These are phyloP conservation scores for Sonneratia alba DNA, from an alignment of 345 rosid genomes.

Conservation along the genomic window DNA sequence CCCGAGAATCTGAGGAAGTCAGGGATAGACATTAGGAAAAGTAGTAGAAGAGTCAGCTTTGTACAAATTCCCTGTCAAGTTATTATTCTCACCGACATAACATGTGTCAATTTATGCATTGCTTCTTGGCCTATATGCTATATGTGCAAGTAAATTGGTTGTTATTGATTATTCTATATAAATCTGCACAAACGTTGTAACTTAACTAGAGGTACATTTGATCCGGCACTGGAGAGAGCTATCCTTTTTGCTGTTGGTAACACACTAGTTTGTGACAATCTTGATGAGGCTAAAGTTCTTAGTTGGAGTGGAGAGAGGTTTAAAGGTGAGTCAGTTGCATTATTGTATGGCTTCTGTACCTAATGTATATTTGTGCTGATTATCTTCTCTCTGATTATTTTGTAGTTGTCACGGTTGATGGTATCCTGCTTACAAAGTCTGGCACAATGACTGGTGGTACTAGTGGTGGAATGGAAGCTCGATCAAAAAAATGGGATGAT, in stretches of 20 bases:
- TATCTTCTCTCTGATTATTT: background rate
- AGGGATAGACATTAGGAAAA: background rate
- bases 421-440: conserved; percentile 80
- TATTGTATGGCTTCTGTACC: conserved; percentile 1
- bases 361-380: conserved; percentile 1
- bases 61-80: background rate
- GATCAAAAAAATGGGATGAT: conserved; percentile 96
- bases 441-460: conserved; percentile 99
- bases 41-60: background rate
- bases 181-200: conserved; percentile 11
- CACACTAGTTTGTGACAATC: conserved; percentile 90
- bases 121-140: background rate
- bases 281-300: conserved; percentile 89
- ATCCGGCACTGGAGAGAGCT: conserved; percentile 84
- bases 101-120: background rate
- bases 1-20: background rate
- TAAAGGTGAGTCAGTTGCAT: conserved; percentile 45
- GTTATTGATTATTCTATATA: background rate
- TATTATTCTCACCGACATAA: background rate
- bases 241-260: conserved; percentile 93
- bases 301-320: conserved; percentile 92
- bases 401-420: conserved; percentile 96
- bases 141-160: background rate
- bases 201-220: conserved; percentile 73
- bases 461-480: conserved; percentile 97